Percentiles rank a stretch among this genome's conserved stretches.
Evolutionary conservation across 495 filamentous ascomycete genomes (phyloP).

Genomic region (Neurospora sublineolata): DNA sequence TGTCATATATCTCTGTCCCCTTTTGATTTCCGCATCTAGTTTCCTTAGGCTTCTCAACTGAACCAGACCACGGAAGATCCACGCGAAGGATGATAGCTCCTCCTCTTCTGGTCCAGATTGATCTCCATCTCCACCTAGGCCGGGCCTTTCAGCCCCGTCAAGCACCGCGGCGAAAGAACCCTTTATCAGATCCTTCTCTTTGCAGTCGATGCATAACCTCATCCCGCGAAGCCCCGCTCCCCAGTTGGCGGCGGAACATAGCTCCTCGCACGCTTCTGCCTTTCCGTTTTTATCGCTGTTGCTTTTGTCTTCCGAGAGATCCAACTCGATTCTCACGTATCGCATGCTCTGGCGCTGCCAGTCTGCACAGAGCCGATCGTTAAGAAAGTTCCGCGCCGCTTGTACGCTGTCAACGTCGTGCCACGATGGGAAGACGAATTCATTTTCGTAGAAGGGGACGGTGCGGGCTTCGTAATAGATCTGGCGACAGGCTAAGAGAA

Average conservation of each 20-base stretch:
- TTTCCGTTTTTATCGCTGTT: neutral
- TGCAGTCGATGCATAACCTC: constrained; percentile 7
- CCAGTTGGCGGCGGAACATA: constrained; percentile 18
- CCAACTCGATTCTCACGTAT: constrained; percentile 20
- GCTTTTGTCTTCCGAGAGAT: neutral
- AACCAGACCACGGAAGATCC: constrained; percentile 3
- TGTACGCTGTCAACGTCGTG: constrained; percentile 4
- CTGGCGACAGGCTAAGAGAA: constrained; percentile 20
- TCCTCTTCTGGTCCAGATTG: neutral
- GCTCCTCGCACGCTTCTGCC: constrained; percentile 15
- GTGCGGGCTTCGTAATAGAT: constrained; percentile 22
- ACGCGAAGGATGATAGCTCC: neutral
- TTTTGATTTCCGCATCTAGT: constrained; percentile 9
- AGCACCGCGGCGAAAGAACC: neutral
- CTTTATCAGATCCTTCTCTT: neutral
- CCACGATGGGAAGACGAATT: constrained; percentile 28
- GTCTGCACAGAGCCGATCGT: neutral
- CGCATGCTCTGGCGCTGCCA: constrained; percentile 28
- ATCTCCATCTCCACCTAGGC: neutral
- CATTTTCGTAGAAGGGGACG: constrained; percentile 25
- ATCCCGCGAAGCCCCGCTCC: constrained; percentile 15
- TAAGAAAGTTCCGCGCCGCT: constrained; percentile 15
- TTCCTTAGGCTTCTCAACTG: constrained; percentile 4
- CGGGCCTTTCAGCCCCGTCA: neutral
- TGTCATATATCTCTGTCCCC: neutral